phyloP scores from a whole-genome alignment of 75 land plant genomes.

The Selaginella tamariscina region DNA sequence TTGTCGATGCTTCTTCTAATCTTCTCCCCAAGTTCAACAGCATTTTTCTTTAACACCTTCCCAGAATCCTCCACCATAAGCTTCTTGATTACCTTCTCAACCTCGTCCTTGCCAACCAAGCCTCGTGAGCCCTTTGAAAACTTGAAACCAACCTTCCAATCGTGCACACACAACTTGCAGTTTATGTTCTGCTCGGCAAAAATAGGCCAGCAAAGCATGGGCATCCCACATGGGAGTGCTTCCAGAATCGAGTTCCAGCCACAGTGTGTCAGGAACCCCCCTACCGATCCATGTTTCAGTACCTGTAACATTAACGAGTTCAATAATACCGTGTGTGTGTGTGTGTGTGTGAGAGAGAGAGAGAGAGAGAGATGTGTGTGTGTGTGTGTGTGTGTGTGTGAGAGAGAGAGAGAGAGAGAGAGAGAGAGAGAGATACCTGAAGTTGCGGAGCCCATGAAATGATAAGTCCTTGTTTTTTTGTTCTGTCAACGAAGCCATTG shows the following conservation, averaged over 20 bases:
- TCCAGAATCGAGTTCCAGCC: slow-evolving; percentile 8
- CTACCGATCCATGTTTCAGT: slow-evolving; percentile 4
- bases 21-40: background rate
- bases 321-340: no score
- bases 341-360: no score
- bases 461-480: background rate
- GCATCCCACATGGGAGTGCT: background rate
- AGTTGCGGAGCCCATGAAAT: slow-evolving; percentile 10
- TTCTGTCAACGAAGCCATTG: background rate
- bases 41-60: background rate
- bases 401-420: no score
- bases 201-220: background rate
- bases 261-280: slow-evolving; percentile 10
- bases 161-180: background rate
- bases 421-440: no score
- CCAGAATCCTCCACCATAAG: background rate
- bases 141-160: slow-evolving; percentile 4
- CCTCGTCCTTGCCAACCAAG: background rate
- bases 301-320: no score
- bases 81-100: background rate
- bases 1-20: background rate
- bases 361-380: no score
- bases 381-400: no score
- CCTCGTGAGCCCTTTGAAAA: background rate
- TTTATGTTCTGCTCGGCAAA: background rate